Evolutionary conservation across 2,329 filamentous ascomycete species (phyloP), one percentile per base, ranked within the genome.

Genomic region (Phaeophleospora eucalypticola): DNA sequence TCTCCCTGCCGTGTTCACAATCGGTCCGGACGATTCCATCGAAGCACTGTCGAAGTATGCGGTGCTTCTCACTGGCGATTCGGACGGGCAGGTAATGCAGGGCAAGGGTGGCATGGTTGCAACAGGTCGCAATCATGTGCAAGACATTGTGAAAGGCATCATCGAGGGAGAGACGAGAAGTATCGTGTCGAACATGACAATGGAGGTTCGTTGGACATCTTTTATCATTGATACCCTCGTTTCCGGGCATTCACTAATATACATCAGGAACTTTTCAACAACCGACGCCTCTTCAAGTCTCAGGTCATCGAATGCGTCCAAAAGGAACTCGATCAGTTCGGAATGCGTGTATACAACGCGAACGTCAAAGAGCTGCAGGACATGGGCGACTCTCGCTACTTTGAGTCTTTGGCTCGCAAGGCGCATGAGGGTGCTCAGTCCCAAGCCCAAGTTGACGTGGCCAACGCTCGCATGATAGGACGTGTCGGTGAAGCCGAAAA

Each of bases 291-390:
- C 15, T 61, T 61, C 53, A 59, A 60, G 44, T 36, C 79, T 77
- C 56, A 82, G 56, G 76, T 80, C 56, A 71, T 73, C 43, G 62
- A 70, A 43, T 68, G 87, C 64, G 87, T 91, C 47, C 86, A 90
- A 64, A 79, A 79, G 48, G 89, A 94, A 65, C 77, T 95, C 2
- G 78, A 84, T 54, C 84, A 90, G 58, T 91, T 94, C 59, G 88
- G 88, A 48, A 75, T 93, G 8, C 52, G 52, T 48, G 75, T 75
- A 55, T 82, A 84, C 68, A 83, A 83, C 59, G 79, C 84, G 62
- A 90, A 90, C 68, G 83, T 94, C 59, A 93, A 93, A 68, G 89
- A 94, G 64, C 78, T 95, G 19, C 85, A 88, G 63, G 89, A 95
- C 61, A 87, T 87, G 0, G 85, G 83, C 2, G 81, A 85, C 52